Conservation (phyloP, 306 rosid genomes). For the Ceratonia siliqua region DNA sequence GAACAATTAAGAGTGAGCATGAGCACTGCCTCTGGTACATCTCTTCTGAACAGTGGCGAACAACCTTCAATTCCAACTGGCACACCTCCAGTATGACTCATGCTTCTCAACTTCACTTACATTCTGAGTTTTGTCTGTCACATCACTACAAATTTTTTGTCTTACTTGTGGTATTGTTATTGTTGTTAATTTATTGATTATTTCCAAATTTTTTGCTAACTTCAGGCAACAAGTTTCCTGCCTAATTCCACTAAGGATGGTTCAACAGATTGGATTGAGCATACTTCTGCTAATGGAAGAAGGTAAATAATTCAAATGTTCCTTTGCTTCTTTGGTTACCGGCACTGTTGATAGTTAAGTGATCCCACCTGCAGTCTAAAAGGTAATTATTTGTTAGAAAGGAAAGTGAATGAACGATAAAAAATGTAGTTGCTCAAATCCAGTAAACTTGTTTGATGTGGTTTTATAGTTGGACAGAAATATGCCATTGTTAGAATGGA, state of each 20-base stretch:
- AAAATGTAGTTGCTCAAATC: background rate
- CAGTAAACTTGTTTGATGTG: background rate
- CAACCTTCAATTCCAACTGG: constrained; percentile 48
- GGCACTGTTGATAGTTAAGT: background rate
- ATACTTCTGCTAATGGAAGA: constrained; percentile 81
- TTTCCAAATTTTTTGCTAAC: constrained; percentile 5
- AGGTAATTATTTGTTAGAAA: background rate
- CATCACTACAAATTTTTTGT: background rate
- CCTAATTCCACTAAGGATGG: constrained; percentile 42
- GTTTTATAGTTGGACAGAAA: background rate
- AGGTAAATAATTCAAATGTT: constrained; percentile 52
- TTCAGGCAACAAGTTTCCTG: constrained; percentile 56
- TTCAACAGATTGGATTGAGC: constrained; percentile 83
- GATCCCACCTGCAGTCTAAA: background rate
- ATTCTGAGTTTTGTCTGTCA: constrained; percentile 13
- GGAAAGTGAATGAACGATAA: background rate
- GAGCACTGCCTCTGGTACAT: constrained; percentile 43
- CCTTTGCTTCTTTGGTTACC: constrained; percentile 30
- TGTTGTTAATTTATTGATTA: background rate
- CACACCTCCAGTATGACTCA: constrained; percentile 55
- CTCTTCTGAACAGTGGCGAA: constrained; percentile 53
- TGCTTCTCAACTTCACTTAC: constrained; percentile 18
- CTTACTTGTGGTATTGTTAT: background rate
- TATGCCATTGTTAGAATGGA: constrained; percentile 17
- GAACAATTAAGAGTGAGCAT: constrained; percentile 42